These are phyloP conservation scores for Leccinum subtestaceum DNA, from an alignment of 768 basidiomycete species.

Conservation along the genomic window DNA sequence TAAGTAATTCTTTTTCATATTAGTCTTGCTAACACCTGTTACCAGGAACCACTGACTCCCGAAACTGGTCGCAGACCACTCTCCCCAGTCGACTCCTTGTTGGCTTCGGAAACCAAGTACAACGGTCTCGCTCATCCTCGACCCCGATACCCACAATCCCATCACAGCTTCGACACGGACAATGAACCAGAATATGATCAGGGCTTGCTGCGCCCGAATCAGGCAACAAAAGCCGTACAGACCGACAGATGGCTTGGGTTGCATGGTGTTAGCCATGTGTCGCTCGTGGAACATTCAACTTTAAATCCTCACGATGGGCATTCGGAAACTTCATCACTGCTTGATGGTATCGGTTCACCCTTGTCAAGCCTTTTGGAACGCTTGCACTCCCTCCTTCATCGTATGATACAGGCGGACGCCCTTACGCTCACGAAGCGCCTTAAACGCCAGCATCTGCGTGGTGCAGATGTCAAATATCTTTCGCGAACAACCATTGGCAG, in stretches of 20 bases:
- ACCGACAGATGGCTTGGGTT: constrained; percentile 48
- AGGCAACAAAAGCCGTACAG: constrained; percentile 65
- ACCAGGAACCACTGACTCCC: constrained; percentile 45
- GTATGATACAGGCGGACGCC: constrained; percentile 74
- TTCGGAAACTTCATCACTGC: constrained; percentile 74
- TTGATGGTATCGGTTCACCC: constrained; percentile 48
- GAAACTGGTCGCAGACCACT: constrained; percentile 42
- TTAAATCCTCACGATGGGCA: constrained; percentile 54
- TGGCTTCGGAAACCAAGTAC: constrained; percentile 25
- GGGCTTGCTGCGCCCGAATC: constrained; percentile 35
- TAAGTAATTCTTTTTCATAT: constrained; percentile 22
- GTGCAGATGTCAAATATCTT: constrained; percentile 83
- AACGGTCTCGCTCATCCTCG: constrained; percentile 24
- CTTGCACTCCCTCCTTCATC: constrained; percentile 57
- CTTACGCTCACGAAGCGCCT: constrained; percentile 84
- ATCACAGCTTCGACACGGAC: constrained; percentile 44
- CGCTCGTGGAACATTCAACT: constrained; percentile 36
- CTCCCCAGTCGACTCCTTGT: constrained; percentile 39
- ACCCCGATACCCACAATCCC: constrained; percentile 26
- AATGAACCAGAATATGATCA: constrained; percentile 37
- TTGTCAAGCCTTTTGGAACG: constrained; percentile 62
- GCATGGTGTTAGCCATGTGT: constrained; percentile 33
- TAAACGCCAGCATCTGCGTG: constrained; percentile 84
- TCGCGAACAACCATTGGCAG: constrained; percentile 77
- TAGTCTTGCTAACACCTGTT: constrained; percentile 8